Evolutionary conservation across 1,284 basidiomycete species (phyloP).

Genomic region (Marasmius sp.): DNA sequence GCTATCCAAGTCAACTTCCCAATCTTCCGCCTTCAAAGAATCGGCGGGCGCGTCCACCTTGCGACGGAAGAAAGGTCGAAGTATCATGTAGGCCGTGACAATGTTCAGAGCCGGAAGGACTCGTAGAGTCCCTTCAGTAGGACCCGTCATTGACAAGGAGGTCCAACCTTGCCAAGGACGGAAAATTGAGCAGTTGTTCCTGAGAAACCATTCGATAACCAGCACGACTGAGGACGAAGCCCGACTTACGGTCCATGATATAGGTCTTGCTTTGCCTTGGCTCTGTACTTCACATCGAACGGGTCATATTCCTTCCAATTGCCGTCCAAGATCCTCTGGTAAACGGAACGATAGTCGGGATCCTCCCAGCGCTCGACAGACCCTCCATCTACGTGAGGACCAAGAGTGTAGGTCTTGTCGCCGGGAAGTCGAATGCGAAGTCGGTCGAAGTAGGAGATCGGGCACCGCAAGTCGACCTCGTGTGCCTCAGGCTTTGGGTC

Average conservation of each 20-base stretch:
- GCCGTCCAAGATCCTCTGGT: slow-evolving; percentile 51
- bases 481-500: slow-evolving; percentile 38
- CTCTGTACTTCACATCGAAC: slow-evolving; percentile 51
- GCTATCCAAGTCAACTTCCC: slow-evolving; percentile 61
- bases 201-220: not conserved
- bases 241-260: slow-evolving; percentile 40
- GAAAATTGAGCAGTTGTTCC: slow-evolving; percentile 70
- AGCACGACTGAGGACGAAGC: not conserved
- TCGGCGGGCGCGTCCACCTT: not conserved
- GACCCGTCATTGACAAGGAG: slow-evolving; percentile 59
- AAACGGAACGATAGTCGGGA: slow-evolving; percentile 55
- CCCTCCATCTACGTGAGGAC: slow-evolving; percentile 78
- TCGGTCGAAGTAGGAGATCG: slow-evolving; percentile 76
- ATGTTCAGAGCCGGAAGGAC: slow-evolving; percentile 9
- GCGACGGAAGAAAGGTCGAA: slow-evolving; percentile 44
- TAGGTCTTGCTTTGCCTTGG: slow-evolving; percentile 54
- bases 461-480: slow-evolving; percentile 51
- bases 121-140: slow-evolving; percentile 51
- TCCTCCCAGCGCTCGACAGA: slow-evolving; percentile 83
- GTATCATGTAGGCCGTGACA: slow-evolving; percentile 61
- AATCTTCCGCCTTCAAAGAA: slow-evolving; percentile 39
- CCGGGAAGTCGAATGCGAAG: slow-evolving; percentile 75
- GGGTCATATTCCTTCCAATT: slow-evolving; percentile 62
- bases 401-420: slow-evolving; percentile 59
- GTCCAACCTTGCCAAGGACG: slow-evolving; percentile 82